These are phyloP conservation scores for Datura wrightii DNA, from an alignment of 257 asterid genomes.

Conservation along the genomic window DNA sequence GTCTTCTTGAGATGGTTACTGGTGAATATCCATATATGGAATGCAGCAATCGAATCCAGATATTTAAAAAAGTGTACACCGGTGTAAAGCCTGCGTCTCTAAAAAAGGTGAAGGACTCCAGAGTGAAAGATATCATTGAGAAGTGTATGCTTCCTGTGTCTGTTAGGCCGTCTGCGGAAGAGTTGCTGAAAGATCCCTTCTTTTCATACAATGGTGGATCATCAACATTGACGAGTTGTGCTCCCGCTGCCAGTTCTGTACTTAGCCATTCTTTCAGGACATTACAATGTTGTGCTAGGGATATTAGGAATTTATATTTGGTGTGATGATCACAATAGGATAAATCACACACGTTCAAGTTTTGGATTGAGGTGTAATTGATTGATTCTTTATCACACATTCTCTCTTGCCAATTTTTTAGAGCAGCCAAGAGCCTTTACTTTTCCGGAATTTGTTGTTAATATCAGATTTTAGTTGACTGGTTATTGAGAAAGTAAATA, in stretches of 20 bases:
- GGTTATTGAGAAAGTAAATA: too few species aligned
- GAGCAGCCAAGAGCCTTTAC: too few species aligned
- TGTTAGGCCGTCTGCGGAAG: not conserved
- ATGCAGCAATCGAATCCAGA: slow-evolving; percentile 46
- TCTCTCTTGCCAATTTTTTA: too few species aligned
- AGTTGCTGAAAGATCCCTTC: not conserved
- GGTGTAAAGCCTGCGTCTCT: not conserved
- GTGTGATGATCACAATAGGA: too few species aligned
- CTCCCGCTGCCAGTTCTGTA: not conserved
- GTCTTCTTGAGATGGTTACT: slow-evolving; percentile 50
- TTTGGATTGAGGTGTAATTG: too few species aligned
- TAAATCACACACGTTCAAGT: too few species aligned
- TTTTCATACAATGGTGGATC: not conserved
- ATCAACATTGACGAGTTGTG: not conserved
- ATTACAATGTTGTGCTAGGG: not conserved
- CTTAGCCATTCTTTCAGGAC: not conserved
- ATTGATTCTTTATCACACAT: too few species aligned
- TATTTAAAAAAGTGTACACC: slow-evolving; percentile 45
- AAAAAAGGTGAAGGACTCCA: too few species aligned
- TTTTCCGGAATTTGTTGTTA: too few species aligned
- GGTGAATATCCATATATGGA: slow-evolving; percentile 49
- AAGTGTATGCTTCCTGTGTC: not conserved
- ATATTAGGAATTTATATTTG: too few species aligned
- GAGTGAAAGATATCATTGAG: too few species aligned
- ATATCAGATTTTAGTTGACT: too few species aligned